phyloP scores from a whole-genome alignment of 495 filamentous ascomycete species.

The Aspergillus funiculosus region DNA sequence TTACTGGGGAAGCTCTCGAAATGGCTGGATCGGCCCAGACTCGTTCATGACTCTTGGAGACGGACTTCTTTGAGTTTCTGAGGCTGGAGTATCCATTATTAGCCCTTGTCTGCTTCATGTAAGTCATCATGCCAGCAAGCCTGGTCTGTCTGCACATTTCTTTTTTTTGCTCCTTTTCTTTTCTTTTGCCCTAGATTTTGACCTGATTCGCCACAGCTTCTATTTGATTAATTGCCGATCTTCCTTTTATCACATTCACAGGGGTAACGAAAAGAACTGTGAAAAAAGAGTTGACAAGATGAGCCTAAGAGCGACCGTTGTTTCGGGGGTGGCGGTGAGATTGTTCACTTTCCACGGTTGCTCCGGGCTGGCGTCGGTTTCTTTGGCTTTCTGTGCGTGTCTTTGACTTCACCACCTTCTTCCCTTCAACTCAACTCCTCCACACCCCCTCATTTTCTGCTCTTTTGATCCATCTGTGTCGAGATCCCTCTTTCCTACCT shows the following conservation, averaged over 20 bases:
- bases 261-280: background rate
- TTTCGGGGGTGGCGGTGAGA: constrained; percentile 5
- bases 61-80: background rate
- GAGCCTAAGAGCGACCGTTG: background rate
- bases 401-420: constrained; percentile 22
- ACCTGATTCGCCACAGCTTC: background rate
- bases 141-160: constrained; percentile 6
- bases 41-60: background rate
- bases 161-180: constrained; percentile 8
- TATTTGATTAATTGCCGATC: constrained; percentile 1
- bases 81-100: too few species aligned
- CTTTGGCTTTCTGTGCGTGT: constrained; percentile 2
- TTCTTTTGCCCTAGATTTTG: background rate
- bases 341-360: background rate
- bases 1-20: constrained; percentile 3
- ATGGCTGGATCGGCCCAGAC: constrained; percentile 11
- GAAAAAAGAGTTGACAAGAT: background rate
- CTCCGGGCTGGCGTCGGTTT: constrained; percentile 4
- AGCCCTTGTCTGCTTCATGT: constrained; percentile 2
- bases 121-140: constrained; percentile 8
- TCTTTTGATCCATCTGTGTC: constrained; percentile 9
- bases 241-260: background rate
- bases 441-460: constrained; percentile 3
- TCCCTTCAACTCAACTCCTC: constrained; percentile 1
- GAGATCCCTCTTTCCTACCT: background rate